Conservation (phyloP, 1,139 yeast genomes). For the Scheffersomyces insectosa region DNA sequence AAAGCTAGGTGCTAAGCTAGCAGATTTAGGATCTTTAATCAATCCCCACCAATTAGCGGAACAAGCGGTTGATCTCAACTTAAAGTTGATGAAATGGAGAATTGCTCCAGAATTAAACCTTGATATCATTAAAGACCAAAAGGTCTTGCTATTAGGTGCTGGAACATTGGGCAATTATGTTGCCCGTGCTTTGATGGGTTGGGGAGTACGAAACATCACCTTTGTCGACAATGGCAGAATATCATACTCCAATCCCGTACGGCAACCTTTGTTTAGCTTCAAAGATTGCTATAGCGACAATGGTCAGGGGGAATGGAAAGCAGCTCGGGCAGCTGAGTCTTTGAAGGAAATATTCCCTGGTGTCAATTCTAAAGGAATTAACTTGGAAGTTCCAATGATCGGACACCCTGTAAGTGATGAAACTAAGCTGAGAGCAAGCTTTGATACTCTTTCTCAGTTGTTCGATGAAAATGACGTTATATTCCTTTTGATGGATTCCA, state of each 20-base stretch:
- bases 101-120: slow-evolving; percentile 80
- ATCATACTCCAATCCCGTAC: slow-evolving; percentile 90
- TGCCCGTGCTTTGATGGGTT: slow-evolving; percentile 79
- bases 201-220: slow-evolving; percentile 88
- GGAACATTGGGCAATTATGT: slow-evolving; percentile 96
- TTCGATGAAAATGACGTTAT: slow-evolving; percentile 72
- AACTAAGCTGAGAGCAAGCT: slow-evolving; percentile 49
- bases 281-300: slow-evolving; percentile 68
- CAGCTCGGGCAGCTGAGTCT: slow-evolving; percentile 72
- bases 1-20: slow-evolving; percentile 75
- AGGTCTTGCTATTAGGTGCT: slow-evolving; percentile 83
- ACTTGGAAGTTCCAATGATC: slow-evolving; percentile 87
- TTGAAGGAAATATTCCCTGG: slow-evolving; percentile 76
- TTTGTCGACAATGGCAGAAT: slow-evolving; percentile 88
- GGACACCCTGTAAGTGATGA: slow-evolving; percentile 80
- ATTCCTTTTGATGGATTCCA: slow-evolving; percentile 84
- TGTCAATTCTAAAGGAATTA: slow-evolving; percentile 60
- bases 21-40: slow-evolving; percentile 77
- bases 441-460: slow-evolving; percentile 50
- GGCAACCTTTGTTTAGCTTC: slow-evolving; percentile 84
- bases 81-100: slow-evolving; percentile 96
- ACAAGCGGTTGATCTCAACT: slow-evolving; percentile 88
- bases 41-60: slow-evolving; percentile 81
- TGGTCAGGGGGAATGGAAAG: slow-evolving; percentile 66
- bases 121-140: slow-evolving; percentile 58